These are phyloP conservation scores for Neofusicoccum cordaticola DNA, from an alignment of 2,329 filamentous ascomycete genomes.

Conservation along the genomic window DNA sequence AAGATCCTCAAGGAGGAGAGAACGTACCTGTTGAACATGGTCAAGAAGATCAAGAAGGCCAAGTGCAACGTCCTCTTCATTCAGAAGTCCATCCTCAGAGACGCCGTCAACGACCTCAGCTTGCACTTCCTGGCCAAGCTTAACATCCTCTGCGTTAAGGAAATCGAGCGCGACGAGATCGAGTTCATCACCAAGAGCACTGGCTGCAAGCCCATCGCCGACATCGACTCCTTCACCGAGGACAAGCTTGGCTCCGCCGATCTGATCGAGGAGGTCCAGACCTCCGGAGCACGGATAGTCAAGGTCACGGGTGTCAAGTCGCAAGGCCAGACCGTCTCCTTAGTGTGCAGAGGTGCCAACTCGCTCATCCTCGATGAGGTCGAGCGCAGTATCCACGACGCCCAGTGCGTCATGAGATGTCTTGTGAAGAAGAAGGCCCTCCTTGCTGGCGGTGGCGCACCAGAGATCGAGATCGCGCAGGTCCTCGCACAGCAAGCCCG, in stretches of 20 bases:
- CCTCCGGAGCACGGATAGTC: slow-evolving; percentile 84
- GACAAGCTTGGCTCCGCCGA: slow-evolving; percentile 96
- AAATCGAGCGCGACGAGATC: slow-evolving; percentile 97
- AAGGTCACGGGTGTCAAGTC: slow-evolving; percentile 91
- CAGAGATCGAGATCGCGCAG: slow-evolving; percentile 93
- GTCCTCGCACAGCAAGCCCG: slow-evolving; percentile 79
- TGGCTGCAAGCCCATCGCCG: slow-evolving; percentile 97
- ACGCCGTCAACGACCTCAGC: slow-evolving; percentile 95
- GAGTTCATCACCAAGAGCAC: slow-evolving; percentile 99
- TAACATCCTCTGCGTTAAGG: slow-evolving; percentile 92
- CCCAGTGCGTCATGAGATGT: slow-evolving; percentile 94
- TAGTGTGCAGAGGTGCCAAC: slow-evolving; percentile 94
- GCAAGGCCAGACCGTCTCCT: slow-evolving; percentile 81
- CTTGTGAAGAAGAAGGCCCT: slow-evolving; percentile 99
- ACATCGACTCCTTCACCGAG: slow-evolving; percentile 97
- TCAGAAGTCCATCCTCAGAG: slow-evolving; percentile 95
- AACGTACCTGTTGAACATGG: slow-evolving; percentile 95
- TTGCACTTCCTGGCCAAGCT: slow-evolving; percentile 97
- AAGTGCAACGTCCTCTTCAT: slow-evolving; percentile 99
- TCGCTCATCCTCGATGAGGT: slow-evolving; percentile 92
- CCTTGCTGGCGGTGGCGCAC: slow-evolving; percentile 92
- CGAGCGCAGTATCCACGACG: slow-evolving; percentile 93
- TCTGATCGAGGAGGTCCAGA: slow-evolving; percentile 86
- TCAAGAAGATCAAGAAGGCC: slow-evolving; percentile 99
- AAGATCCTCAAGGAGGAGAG: slow-evolving; percentile 99